Conservation (phyloP, 2,329 filamentous ascomycete species). For the Akanthomyces dipterigenus region DNA sequence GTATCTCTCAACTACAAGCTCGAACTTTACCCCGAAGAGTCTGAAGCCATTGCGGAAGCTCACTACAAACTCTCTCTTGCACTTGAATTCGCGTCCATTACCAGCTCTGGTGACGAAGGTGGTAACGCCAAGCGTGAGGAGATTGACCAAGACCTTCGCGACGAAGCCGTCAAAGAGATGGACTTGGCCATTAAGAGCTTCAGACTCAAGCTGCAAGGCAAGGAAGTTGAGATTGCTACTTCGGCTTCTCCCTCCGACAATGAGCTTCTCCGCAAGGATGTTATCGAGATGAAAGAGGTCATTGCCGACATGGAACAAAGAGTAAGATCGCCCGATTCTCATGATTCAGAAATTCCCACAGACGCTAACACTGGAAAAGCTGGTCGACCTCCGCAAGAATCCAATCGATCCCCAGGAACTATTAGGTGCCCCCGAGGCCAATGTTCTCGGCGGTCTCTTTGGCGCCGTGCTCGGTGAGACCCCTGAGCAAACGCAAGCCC, state of each 20-base stretch:
- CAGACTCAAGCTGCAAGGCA: conserved; percentile 61
- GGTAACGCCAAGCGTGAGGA: conserved; percentile 38
- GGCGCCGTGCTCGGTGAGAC: conserved; percentile 58
- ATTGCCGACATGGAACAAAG: conserved; percentile 72
- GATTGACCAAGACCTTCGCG: conserved; percentile 62
- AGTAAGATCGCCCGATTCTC: conserved; percentile 35
- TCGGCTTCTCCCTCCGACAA: conserved; percentile 60
- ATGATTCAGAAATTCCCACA: neutral
- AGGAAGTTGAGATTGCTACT: conserved; percentile 59
- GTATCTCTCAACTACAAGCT: conserved; percentile 73
- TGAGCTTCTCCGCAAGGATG: conserved; percentile 53
- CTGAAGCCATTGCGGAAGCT: conserved; percentile 82
- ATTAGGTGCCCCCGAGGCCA: conserved; percentile 31
- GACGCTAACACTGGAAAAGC: conserved; percentile 31
- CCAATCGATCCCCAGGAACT: conserved; percentile 40
- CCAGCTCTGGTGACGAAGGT: conserved; percentile 46
- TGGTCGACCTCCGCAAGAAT: conserved; percentile 59
- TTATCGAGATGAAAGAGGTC: conserved; percentile 70
- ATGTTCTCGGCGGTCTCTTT: conserved; percentile 52
- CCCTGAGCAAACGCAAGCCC: conserved; percentile 52
- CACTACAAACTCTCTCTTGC: conserved; percentile 96
- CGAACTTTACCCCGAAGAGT: conserved; percentile 71
- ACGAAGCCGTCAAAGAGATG: conserved; percentile 65
- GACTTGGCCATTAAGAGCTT: conserved; percentile 69
- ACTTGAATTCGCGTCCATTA: conserved; percentile 85